Percentiles rank a stretch among this genome's conserved stretches.
phyloP scores from a whole-genome alignment of 305 asterid species.

The Galium porrigens region DNA sequence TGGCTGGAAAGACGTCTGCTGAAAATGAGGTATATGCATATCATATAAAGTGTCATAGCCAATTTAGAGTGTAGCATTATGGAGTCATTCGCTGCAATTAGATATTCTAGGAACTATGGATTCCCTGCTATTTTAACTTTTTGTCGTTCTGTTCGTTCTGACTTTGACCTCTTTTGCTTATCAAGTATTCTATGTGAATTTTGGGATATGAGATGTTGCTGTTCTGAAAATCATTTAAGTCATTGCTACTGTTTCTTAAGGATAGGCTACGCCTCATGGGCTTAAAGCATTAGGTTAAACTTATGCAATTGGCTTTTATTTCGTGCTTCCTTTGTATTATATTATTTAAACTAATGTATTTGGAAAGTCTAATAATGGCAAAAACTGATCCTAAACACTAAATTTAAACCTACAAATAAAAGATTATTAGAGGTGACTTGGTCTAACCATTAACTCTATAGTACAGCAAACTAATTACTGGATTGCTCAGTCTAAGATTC shows the following conservation, averaged over 20 bases:
- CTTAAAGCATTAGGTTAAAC: too few relatives aligned
- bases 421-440: too few relatives aligned
- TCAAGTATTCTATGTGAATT: background rate
- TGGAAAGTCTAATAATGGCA: background rate
- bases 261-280: background rate
- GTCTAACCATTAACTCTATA: too few relatives aligned
- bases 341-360: background rate
- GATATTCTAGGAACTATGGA: background rate
- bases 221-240: background rate
- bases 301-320: background rate
- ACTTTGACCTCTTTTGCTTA: background rate
- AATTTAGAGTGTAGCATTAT: background rate
- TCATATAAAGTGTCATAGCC: background rate
- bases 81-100: background rate
- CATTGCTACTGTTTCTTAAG: background rate
- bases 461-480: too few relatives aligned
- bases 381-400: too few relatives aligned
- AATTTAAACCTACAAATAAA: too few relatives aligned
- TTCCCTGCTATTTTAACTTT: background rate
- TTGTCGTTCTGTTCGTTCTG: background rate
- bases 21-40: slow-evolving; percentile 60
- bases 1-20: slow-evolving; percentile 34
- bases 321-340: background rate
- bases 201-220: background rate
- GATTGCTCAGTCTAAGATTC: too few relatives aligned